Percentiles rank a stretch among this genome's conserved stretches.
Evolutionary conservation across 495 filamentous ascomycete species (phyloP).

Genomic region (Penicillium daleae): DNA sequence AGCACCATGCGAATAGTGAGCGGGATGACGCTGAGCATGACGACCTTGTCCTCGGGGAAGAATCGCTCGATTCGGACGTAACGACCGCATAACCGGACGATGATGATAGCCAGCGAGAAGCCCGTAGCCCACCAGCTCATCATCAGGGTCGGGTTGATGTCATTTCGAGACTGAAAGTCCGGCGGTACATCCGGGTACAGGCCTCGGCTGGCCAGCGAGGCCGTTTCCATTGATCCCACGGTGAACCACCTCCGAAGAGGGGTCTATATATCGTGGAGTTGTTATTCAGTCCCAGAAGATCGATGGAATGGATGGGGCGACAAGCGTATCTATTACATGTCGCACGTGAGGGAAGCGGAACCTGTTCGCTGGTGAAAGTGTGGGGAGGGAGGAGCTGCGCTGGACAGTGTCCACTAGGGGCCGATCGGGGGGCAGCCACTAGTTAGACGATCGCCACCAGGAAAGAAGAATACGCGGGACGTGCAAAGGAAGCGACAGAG

Average conservation of each 20-base stretch:
- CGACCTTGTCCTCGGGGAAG: conserved; percentile 86
- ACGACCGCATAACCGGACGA: conserved; percentile 74
- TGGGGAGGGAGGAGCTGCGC: too few relatives aligned
- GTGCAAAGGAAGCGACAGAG: background rate
- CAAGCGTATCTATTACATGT: conserved; percentile 27
- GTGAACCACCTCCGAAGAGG: conserved; percentile 40
- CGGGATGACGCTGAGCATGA: conserved; percentile 78
- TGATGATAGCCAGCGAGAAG: conserved; percentile 80
- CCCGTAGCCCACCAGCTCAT: conserved; percentile 94
- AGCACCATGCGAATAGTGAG: conserved; percentile 80
- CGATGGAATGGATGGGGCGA: background rate
- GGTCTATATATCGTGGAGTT: conserved; percentile 4
- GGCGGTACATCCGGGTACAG: conserved; percentile 54
- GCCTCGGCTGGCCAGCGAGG: conserved; percentile 24
- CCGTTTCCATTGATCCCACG: conserved; percentile 25
- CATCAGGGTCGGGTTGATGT: conserved; percentile 78
- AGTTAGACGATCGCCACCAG: background rate
- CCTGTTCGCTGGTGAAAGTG: background rate
- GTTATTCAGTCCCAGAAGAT: conserved; percentile 5
- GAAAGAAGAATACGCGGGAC: background rate
- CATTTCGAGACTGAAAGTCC: conserved; percentile 50
- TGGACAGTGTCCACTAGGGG: background rate
- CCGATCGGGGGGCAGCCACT: conserved; percentile 7
- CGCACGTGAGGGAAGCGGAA: conserved; percentile 25
- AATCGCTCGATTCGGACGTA: conserved; percentile 80